Evolutionary conservation across 805 yeast species (phyloP).

Genomic region (Candida alai): DNA sequence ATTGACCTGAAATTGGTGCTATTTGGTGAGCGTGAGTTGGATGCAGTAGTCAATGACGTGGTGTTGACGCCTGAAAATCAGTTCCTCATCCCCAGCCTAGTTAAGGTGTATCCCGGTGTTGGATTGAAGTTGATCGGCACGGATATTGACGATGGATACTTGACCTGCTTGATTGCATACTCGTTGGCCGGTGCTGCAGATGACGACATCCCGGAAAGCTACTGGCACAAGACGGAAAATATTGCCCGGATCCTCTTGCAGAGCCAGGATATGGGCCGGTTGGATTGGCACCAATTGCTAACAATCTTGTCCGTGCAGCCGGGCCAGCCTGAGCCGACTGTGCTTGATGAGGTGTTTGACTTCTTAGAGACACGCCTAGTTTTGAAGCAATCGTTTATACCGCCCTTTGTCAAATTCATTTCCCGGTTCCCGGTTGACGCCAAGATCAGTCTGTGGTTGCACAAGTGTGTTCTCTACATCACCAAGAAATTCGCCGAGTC

Average conservation of each 20-base stretch:
- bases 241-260: slow-evolving; percentile 8
- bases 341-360: slow-evolving; percentile 19
- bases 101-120: slow-evolving; percentile 7
- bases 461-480: slow-evolving; percentile 53
- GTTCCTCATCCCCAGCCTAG: slow-evolving; percentile 10
- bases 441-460: slow-evolving; percentile 46
- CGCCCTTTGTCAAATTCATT: slow-evolving; percentile 27
- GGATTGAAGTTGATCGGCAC: not conserved
- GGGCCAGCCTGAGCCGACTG: slow-evolving; percentile 1
- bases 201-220: slow-evolving; percentile 3
- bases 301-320: slow-evolving; percentile 8
- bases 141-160: slow-evolving; percentile 13
- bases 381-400: slow-evolving; percentile 26
- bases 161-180: slow-evolving; percentile 18
- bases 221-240: slow-evolving; percentile 6
- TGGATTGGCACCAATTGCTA: slow-evolving; percentile 13
- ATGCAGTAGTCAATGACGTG: slow-evolving; percentile 1
- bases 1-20: slow-evolving; percentile 8
- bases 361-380: slow-evolving; percentile 15
- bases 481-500: slow-evolving; percentile 63
- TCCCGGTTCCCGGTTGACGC: slow-evolving; percentile 14
- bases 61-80: slow-evolving; percentile 3
- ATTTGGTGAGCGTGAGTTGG: slow-evolving; percentile 3
- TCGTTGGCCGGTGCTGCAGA: slow-evolving; percentile 11
- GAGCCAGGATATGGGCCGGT: slow-evolving; percentile 1